Evolutionary conservation across 441 rosid genomes (phyloP).

Genomic region (Sinapis alba): DNA sequence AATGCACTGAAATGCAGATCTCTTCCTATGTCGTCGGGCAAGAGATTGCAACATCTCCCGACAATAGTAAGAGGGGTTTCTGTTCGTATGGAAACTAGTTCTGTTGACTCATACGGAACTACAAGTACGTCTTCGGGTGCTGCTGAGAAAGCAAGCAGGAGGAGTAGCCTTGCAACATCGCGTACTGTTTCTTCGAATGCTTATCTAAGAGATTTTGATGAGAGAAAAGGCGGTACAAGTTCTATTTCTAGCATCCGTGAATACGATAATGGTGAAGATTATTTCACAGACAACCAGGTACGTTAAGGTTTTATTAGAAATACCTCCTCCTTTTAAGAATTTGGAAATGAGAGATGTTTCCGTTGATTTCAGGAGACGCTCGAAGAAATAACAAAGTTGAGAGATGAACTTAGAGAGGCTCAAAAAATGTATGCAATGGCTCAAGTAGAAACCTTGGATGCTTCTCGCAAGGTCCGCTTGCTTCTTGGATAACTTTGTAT

Average conservation of each 20-base stretch:
- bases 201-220: not conserved
- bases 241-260: not conserved
- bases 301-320: not conserved
- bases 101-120: constrained; percentile 23
- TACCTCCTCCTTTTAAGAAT: not conserved
- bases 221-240: not conserved
- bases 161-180: constrained; percentile 15
- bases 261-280: not conserved
- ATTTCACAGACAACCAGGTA: constrained; percentile 1
- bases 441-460: constrained; percentile 73
- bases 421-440: constrained; percentile 76
- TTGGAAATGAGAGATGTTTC: constrained; percentile 4
- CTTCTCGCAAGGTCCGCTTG: constrained; percentile 69
- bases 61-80: not conserved
- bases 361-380: constrained; percentile 44
- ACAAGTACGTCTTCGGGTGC: constrained; percentile 29
- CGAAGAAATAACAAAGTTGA: constrained; percentile 62
- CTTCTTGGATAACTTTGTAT: constrained; percentile 1
- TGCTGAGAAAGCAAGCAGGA: constrained; percentile 42
- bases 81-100: constrained; percentile 27
- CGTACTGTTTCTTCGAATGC: not conserved
- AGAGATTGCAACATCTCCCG: constrained; percentile 16
- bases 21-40: not conserved
- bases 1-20: not conserved
- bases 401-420: constrained; percentile 77